Evolutionary conservation across 768 basidiomycete genomes (phyloP), one percentile per base, ranked within the genome.

Genomic region (Psilocybe tampanensis): DNA sequence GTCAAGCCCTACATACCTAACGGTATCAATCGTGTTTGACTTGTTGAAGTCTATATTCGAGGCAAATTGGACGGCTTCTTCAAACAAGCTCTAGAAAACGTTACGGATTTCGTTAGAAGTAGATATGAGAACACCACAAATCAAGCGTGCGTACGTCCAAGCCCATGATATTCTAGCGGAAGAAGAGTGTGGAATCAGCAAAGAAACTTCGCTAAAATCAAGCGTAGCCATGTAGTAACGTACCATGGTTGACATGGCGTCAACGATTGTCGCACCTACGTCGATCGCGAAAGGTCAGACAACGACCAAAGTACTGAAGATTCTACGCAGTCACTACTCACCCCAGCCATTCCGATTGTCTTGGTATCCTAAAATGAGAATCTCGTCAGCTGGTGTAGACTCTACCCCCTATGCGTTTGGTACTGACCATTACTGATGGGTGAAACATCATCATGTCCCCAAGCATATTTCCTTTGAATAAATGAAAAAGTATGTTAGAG

Each of bases 241-340:
- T 61, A 85, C 85, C 83, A 89, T 79, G 0, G 88, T 88, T 41
- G 68, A 67, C 72, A 90, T 66, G 0, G 81, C 80, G 63, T 90
- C 88, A 8, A 82, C 79, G 44, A 89, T 83, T 15, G 82, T 76
- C 26, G 86, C 86, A 42, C 87, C 88, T 86, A 41, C 54, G 18
- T 33, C n/a, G n/a, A 73, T 74, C 13, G 6, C 7, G 53, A 56
- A n/a, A n/a, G n/a, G 68, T 54, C 17, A 22, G 22, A 52, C n/a
- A n/a, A n/a, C n/a, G n/a, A n/a, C 19, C 5, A 22, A 45, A 13
- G 18, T 3, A n/a, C n/a, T n/a, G n/a, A n/a, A n/a, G 2, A 22
- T 44, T 19, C 2, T 34, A 19, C 7, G 15, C 15, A 18, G 8
- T 3, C 21, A 26, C 8, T n/a, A 24, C 42, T 24, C n/a, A 77